These are phyloP conservation scores for Thermochaetoides dissita DNA, from an alignment of 2,329 filamentous ascomycete genomes.

Conservation along the genomic window DNA sequence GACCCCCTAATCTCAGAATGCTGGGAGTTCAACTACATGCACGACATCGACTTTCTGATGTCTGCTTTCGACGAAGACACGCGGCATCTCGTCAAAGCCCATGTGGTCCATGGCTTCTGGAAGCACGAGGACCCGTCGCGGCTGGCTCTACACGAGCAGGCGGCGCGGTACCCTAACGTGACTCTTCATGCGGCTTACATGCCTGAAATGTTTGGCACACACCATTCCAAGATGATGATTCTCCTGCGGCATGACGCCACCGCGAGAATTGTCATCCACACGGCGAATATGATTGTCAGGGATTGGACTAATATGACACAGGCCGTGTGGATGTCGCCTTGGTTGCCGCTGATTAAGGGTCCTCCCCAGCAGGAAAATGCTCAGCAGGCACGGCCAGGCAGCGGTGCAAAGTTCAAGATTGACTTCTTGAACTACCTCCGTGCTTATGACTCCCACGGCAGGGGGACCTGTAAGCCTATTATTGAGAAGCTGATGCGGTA, in stretches of 20 bases:
- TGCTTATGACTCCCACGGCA: slow-evolving; percentile 44
- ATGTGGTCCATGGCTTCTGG: slow-evolving; percentile 49
- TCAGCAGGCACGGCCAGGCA: slow-evolving; percentile 31
- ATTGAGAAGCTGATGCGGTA: slow-evolving; percentile 42
- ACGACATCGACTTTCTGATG: slow-evolving; percentile 45
- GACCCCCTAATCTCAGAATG: slow-evolving; percentile 59
- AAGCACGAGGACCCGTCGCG: slow-evolving; percentile 51
- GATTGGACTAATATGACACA: slow-evolving; percentile 88
- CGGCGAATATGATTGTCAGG: slow-evolving; percentile 76
- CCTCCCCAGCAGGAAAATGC: slow-evolving; percentile 2
- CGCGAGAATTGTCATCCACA: slow-evolving; percentile 72
- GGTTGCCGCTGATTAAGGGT: slow-evolving; percentile 39
- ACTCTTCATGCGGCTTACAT: slow-evolving; percentile 60
- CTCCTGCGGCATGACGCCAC: slow-evolving; percentile 62
- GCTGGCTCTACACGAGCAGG: slow-evolving; percentile 46
- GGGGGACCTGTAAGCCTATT: slow-evolving; percentile 39
- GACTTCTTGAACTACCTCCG: slow-evolving; percentile 61
- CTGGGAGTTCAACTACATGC: slow-evolving; percentile 58
- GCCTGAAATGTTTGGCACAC: slow-evolving; percentile 74
- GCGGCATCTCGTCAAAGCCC: slow-evolving; percentile 33
- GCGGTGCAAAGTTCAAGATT: slow-evolving; percentile 57
- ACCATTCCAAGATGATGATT: slow-evolving; percentile 81
- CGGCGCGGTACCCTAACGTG: slow-evolving; percentile 50
- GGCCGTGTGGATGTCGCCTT: slow-evolving; percentile 64
- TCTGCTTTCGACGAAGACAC: slow-evolving; percentile 38